These are phyloP conservation scores for Byssothecium circinans DNA, from an alignment of 2,329 filamentous ascomycete species.

Conservation along the genomic window DNA sequence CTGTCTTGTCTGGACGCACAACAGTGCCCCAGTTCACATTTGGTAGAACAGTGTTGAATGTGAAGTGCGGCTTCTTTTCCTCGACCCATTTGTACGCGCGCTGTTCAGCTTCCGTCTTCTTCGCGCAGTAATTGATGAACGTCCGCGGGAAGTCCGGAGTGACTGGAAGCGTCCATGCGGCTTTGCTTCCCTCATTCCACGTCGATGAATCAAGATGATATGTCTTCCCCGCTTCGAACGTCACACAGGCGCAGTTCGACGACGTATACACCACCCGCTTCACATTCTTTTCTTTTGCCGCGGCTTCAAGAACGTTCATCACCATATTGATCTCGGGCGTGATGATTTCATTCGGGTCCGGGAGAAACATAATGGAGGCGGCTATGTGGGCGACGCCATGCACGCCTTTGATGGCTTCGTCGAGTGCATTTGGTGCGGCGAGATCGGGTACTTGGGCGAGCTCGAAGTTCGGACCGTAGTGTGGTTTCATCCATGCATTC, in stretches of 20 bases:
- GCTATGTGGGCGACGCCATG: slow-evolving; percentile 49
- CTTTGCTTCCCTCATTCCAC: slow-evolving; percentile 38
- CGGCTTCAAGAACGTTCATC: slow-evolving; percentile 42
- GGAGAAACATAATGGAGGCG: slow-evolving; percentile 38
- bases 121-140: slow-evolving; percentile 41
- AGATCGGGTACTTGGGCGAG: slow-evolving; percentile 46
- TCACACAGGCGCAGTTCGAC: slow-evolving; percentile 38
- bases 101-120: slow-evolving; percentile 49
- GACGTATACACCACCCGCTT: slow-evolving; percentile 48
- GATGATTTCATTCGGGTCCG: slow-evolving; percentile 50
- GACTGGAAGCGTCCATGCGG: slow-evolving; percentile 34
- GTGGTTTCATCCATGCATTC: slow-evolving; percentile 13
- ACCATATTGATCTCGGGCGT: slow-evolving; percentile 39
- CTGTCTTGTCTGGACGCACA: slow-evolving; percentile 23
- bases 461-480: slow-evolving; percentile 39
- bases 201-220: slow-evolving; percentile 34
- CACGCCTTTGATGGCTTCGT: slow-evolving; percentile 44
- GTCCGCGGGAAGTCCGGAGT: slow-evolving; percentile 14
- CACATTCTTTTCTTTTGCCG: slow-evolving; percentile 43
- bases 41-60: slow-evolving; percentile 41
- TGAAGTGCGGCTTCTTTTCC: slow-evolving; percentile 47
- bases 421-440: slow-evolving; percentile 40
- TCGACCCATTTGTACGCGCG: slow-evolving; percentile 49
- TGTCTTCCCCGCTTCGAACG: slow-evolving; percentile 31
- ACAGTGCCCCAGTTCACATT: slow-evolving; percentile 34